Conservation (phyloP, 129 eudicot genomes). For the Logfia minima region DNA sequence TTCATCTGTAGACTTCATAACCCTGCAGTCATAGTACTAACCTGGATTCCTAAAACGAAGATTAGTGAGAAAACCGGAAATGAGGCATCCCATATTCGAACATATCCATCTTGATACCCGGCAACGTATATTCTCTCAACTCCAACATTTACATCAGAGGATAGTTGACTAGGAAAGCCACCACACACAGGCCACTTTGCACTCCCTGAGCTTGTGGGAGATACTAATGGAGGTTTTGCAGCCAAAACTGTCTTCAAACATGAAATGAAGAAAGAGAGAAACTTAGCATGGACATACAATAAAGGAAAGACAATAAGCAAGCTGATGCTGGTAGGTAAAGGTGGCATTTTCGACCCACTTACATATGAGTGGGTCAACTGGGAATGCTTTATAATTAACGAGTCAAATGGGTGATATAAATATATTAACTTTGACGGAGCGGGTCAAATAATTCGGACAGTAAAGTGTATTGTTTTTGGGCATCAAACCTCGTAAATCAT, state of each 20-base stretch:
- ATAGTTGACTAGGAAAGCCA: conserved; percentile 61
- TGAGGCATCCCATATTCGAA: conserved; percentile 87
- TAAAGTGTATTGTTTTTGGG: background rate
- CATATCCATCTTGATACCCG: conserved; percentile 94
- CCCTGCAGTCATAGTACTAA: conserved; percentile 29
- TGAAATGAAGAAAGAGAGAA: conserved; percentile 35
- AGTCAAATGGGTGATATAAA: background rate
- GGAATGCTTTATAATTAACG: background rate
- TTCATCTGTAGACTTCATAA: background rate
- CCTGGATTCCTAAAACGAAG: conserved; percentile 55
- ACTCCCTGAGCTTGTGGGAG: conserved; percentile 29
- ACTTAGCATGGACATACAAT: conserved; percentile 23
- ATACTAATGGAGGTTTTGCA: conserved; percentile 42
- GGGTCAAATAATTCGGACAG: background rate
- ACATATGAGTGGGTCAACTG: background rate
- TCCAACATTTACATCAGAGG: conserved; percentile 41
- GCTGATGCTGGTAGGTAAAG: conserved; percentile 15
- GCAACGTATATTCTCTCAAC: conserved; percentile 78
- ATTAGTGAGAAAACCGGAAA: conserved; percentile 71
- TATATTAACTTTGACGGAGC: background rate
- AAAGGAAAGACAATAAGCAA: conserved; percentile 10
- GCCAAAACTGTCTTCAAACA: conserved; percentile 55
- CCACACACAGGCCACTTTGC: conserved; percentile 85
- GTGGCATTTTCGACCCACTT: conserved; percentile 13
- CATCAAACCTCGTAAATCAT: background rate